Evolutionary conservation across 148 eudicot genomes (phyloP).

Genomic region (Pharnaceum exiguum): DNA sequence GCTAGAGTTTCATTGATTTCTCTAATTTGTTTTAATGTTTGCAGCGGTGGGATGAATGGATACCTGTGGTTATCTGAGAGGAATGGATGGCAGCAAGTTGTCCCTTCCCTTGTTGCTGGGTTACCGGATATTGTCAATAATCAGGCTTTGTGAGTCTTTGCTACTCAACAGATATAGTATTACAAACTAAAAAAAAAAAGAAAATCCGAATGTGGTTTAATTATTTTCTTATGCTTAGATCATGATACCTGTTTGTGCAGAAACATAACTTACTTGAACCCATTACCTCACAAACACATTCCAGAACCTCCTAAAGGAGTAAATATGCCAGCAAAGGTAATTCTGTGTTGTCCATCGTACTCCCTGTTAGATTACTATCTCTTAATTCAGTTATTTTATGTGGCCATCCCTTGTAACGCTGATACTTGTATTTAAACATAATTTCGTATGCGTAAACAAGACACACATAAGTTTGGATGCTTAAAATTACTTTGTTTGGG

Average conservation of each 20-base stretch:
- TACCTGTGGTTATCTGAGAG: slow-evolving; percentile 72
- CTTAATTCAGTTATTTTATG: background rate
- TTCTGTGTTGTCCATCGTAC: slow-evolving; percentile 3
- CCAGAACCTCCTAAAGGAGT: slow-evolving; percentile 71
- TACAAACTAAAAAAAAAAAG: too few species aligned
- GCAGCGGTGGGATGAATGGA: slow-evolving; percentile 93
- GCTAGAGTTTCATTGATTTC: background rate
- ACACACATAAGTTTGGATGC: too few species aligned
- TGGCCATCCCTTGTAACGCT: too few species aligned
- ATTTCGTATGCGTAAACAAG: too few species aligned
- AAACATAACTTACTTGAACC: slow-evolving; percentile 69
- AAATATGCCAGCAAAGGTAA: slow-evolving; percentile 72
- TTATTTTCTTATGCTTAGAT: slow-evolving; percentile 8
- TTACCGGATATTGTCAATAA: slow-evolving; percentile 53
- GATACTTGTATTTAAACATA: too few species aligned
- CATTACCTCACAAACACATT: slow-evolving; percentile 60
- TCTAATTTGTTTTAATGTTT: background rate
- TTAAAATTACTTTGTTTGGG: too few species aligned
- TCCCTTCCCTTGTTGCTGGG: slow-evolving; percentile 62
- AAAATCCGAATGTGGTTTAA: too few species aligned
- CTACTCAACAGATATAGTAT: too few species aligned
- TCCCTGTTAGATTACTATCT: background rate
- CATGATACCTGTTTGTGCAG: slow-evolving; percentile 36
- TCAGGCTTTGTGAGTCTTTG: slow-evolving; percentile 60
- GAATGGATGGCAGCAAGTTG: slow-evolving; percentile 54